These are phyloP conservation scores for Stygiomarasmius scandens DNA, from an alignment of 1,284 basidiomycete genomes.

Conservation along the genomic window DNA sequence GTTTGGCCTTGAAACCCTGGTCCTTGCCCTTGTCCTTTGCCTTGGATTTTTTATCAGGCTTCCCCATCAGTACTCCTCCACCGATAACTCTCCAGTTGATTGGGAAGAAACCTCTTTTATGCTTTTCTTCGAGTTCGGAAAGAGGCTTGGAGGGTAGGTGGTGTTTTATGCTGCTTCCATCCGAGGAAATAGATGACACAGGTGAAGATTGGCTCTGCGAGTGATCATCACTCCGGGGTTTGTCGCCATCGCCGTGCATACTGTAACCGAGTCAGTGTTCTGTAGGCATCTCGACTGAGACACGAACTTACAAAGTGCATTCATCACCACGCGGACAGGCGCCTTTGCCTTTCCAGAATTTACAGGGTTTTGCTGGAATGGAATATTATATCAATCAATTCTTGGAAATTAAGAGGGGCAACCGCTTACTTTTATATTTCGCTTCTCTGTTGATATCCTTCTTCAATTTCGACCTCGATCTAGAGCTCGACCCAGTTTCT, in stretches of 20 bases:
- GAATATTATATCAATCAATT: background rate
- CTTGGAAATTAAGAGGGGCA: too few species aligned
- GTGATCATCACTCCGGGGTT: too few species aligned
- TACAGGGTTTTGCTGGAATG: conserved; percentile 69
- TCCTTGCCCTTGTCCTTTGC: background rate
- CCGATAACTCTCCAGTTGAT: conserved; percentile 56
- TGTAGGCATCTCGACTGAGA: too few species aligned
- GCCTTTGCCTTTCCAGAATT: conserved; percentile 50
- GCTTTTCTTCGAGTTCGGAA: conserved; percentile 35
- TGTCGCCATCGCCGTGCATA: too few species aligned
- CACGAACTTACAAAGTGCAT: conserved; percentile 66
- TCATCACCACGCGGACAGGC: conserved; percentile 60
- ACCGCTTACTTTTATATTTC: conserved; percentile 12
- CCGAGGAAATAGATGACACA: conserved; percentile 22
- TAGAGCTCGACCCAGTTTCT: background rate
- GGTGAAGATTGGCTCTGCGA: conserved; percentile 7
- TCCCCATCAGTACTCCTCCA: conserved; percentile 50
- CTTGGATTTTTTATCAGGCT: conserved; percentile 5
- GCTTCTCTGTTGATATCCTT: background rate
- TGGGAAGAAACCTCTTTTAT: conserved; percentile 48
- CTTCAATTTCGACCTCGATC: background rate
- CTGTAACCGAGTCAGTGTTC: conserved; percentile 3
- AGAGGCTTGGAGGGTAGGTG: conserved; percentile 32
- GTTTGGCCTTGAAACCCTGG: background rate
- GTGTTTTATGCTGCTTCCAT: conserved; percentile 11